phyloP scores from a whole-genome alignment of 495 filamentous ascomycete species.

The Xylaria curta region DNA sequence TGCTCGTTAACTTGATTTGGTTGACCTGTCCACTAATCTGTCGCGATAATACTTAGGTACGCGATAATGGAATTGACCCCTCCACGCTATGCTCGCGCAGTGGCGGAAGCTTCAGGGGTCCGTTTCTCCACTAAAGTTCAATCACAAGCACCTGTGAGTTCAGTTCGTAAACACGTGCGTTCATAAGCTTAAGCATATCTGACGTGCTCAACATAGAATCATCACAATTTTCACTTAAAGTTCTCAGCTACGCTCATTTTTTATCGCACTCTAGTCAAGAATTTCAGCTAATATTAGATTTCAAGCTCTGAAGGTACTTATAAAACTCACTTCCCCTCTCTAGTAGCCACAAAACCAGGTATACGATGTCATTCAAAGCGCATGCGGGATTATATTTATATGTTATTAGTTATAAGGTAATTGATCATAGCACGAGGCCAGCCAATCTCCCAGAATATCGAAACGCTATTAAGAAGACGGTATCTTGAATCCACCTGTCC shows the following conservation, averaged over 20 bases:
- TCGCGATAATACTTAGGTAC: not conserved
- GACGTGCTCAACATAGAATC: too few species aligned
- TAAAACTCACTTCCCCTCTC: not conserved
- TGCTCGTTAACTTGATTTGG: constrained; percentile 5
- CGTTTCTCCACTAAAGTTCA: constrained; percentile 5
- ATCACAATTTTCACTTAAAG: not conserved
- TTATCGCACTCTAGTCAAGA: not conserved
- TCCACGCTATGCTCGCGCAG: constrained; percentile 5
- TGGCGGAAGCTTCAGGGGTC: not conserved
- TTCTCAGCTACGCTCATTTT: not conserved
- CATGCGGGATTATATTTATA: not conserved
- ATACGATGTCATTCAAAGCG: not conserved
- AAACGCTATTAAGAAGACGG: not conserved
- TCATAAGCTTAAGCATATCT: too few species aligned
- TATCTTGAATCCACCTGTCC: constrained; percentile 61
- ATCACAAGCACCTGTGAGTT: not conserved
- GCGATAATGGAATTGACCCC: constrained; percentile 12
- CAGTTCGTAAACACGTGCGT: too few species aligned
- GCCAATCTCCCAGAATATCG: too few species aligned
- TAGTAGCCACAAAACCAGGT: not conserved
- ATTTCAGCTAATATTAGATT: not conserved
- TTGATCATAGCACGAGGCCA: not conserved
- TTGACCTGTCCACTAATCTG: constrained; percentile 12
- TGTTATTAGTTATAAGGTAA: not conserved
- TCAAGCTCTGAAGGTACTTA: not conserved